Percentiles rank a stretch among this genome's conserved stretches.
These are phyloP conservation scores for Leishmania mexicana DNA, from an alignment of 208 protist genomes.

Conservation along the genomic window DNA sequence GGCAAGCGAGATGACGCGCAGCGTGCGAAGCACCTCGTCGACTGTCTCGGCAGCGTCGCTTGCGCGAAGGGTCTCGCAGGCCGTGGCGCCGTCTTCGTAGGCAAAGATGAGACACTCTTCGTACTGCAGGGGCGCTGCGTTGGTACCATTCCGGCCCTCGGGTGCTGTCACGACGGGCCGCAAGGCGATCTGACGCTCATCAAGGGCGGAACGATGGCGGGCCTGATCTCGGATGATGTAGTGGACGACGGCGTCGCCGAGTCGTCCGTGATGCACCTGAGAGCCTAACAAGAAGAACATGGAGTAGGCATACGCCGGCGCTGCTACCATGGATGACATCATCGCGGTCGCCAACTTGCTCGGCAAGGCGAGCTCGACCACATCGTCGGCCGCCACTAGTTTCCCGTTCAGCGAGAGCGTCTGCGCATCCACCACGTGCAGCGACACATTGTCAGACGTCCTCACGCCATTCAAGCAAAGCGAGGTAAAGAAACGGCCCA, in stretches of 20 bases:
- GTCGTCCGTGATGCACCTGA: conserved; percentile 17
- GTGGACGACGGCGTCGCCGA: conserved; percentile 35
- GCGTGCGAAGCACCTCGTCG: conserved; percentile 28
- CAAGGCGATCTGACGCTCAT: conserved; percentile 21
- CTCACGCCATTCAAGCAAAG: conserved; percentile 47
- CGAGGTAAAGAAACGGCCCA: conserved; percentile 47
- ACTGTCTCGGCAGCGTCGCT: conserved; percentile 17
- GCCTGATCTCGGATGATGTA: conserved; percentile 30
- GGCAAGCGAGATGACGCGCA: conserved; percentile 40
- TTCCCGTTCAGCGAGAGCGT: conserved; percentile 30
- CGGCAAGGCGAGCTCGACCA: conserved; percentile 52
- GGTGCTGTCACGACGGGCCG: conserved; percentile 4
- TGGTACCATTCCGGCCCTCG: not conserved
- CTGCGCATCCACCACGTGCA: conserved; percentile 27
- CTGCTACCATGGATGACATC: conserved; percentile 28
- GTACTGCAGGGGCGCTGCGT: conserved; percentile 17
- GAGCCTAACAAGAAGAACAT: conserved; percentile 40
- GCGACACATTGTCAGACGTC: conserved; percentile 25
- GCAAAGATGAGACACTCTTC: conserved; percentile 72
- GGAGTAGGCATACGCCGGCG: conserved; percentile 40
- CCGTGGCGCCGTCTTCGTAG: conserved; percentile 42
- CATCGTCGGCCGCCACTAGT: conserved; percentile 28
- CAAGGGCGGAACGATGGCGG: conserved; percentile 8
- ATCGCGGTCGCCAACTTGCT: conserved; percentile 44
- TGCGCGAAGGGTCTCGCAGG: conserved; percentile 35